Evolutionary conservation across 805 yeast species (phyloP).

Genomic region (Metschnikowia koreensis): DNA sequence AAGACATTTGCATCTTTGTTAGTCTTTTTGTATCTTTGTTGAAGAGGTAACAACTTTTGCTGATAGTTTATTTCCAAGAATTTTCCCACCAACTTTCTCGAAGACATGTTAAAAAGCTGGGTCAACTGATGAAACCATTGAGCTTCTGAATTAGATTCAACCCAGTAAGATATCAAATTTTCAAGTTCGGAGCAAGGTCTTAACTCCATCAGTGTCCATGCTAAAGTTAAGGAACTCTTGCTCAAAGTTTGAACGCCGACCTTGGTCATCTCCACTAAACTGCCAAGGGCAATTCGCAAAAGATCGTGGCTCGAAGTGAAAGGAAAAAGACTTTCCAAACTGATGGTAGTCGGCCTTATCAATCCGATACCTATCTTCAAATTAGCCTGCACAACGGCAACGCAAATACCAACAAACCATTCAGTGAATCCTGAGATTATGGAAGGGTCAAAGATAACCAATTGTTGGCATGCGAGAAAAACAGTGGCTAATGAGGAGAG

Average conservation of each 20-base stretch:
- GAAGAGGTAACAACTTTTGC: slow-evolving; percentile 41
- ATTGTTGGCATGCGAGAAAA: slow-evolving; percentile 33
- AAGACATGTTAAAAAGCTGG: slow-evolving; percentile 45
- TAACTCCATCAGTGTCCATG: slow-evolving; percentile 60
- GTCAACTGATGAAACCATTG: slow-evolving; percentile 61
- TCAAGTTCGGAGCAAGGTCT: slow-evolving; percentile 46
- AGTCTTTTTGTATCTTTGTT: slow-evolving; percentile 40
- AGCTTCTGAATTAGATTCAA: slow-evolving; percentile 47
- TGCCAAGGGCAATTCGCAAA: slow-evolving; percentile 47
- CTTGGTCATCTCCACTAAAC: slow-evolving; percentile 52
- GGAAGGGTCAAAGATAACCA: slow-evolving; percentile 37
- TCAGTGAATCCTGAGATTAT: slow-evolving; percentile 32
- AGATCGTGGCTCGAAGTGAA: slow-evolving; percentile 41
- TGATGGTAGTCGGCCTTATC: slow-evolving; percentile 36
- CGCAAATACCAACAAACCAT: slow-evolving; percentile 28
- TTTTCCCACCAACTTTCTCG: slow-evolving; percentile 40
- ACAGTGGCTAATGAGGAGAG: slow-evolving; percentile 24
- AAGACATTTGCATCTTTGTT: slow-evolving; percentile 21
- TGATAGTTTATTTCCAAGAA: slow-evolving; percentile 38
- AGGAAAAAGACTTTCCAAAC: slow-evolving; percentile 43
- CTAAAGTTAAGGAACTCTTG: slow-evolving; percentile 46
- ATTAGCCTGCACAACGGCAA: slow-evolving; percentile 31
- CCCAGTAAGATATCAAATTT: slow-evolving; percentile 56
- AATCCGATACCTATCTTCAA: slow-evolving; percentile 35
- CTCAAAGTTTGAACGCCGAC: slow-evolving; percentile 31